Percentiles rank a stretch among this genome's conserved stretches.
Conservation (phyloP, 192 early-diverging fungal species). For the Coemansia sp. region DNA sequence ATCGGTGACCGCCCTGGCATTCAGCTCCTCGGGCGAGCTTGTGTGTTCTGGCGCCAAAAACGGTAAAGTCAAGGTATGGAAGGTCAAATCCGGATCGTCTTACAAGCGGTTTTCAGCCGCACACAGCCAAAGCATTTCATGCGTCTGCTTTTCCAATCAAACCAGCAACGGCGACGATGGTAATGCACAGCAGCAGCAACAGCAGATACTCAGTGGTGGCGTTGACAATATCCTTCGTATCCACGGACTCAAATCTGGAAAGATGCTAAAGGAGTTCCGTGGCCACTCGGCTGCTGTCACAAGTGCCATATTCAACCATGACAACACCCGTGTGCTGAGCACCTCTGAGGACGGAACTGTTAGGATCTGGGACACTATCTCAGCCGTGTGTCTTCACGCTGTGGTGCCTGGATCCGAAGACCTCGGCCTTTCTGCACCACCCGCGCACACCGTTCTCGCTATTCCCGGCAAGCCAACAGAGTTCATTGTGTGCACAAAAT, state of each 20-base stretch:
- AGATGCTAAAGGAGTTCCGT: conserved; percentile 85
- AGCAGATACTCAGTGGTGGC: conserved; percentile 77
- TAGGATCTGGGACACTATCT: conserved; percentile 89
- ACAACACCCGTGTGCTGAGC: conserved; percentile 72
- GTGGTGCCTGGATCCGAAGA: conserved; percentile 56
- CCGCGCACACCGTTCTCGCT: conserved; percentile 56
- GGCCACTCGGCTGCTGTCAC: conserved; percentile 93
- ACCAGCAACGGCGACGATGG: neutral
- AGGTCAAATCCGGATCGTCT: conserved; percentile 71
- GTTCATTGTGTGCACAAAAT: conserved; percentile 79
- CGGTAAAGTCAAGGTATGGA: conserved; percentile 91
- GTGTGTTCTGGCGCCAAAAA: conserved; percentile 82
- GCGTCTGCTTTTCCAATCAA: conserved; percentile 64
- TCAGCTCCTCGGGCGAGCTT: conserved; percentile 72
- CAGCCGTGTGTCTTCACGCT: conserved; percentile 67
- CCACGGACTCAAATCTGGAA: conserved; percentile 92
- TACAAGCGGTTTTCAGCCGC: conserved; percentile 74
- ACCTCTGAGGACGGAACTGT: conserved; percentile 80
- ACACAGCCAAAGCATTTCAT: conserved; percentile 82
- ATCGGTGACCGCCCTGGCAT: conserved; percentile 74
- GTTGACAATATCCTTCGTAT: conserved; percentile 79
- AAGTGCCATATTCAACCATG: conserved; percentile 68
- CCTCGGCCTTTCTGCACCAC: conserved; percentile 50
- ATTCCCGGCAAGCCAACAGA: conserved; percentile 70
- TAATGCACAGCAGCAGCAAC: conserved; percentile 56